phyloP scores from a whole-genome alignment of 805 yeast genomes.

The Kodamaea sagamina region DNA sequence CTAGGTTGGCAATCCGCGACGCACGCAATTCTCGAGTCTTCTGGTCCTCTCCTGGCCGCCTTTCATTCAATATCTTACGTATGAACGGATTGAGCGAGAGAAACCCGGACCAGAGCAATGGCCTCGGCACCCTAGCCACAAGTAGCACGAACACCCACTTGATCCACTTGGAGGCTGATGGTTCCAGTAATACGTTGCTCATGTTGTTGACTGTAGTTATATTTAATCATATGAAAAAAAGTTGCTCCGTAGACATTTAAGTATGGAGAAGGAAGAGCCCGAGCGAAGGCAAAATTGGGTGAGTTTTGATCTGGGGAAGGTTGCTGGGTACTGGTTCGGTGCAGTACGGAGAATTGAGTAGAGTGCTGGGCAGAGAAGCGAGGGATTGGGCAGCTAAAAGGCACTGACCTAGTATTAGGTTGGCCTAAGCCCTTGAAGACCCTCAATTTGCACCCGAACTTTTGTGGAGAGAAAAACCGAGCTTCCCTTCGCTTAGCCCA shows the following conservation, averaged over 20 bases:
- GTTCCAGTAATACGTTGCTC: conserved; percentile 11
- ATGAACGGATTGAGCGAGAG: conserved; percentile 35
- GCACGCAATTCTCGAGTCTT: conserved; percentile 19
- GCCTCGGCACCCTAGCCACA: conserved; percentile 25
- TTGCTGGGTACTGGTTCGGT: too few relatives aligned
- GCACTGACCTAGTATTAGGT: too few relatives aligned
- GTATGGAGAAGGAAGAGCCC: too few relatives aligned
- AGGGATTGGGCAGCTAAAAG: too few relatives aligned
- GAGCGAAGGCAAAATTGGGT: too few relatives aligned
- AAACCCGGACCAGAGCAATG: conserved; percentile 33
- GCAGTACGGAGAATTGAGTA: too few relatives aligned
- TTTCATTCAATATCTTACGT: conserved; percentile 3
- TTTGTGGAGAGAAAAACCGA: too few relatives aligned
- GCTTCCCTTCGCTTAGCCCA: too few relatives aligned
- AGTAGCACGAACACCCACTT: conserved; percentile 31
- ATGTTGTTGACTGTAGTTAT: not conserved
- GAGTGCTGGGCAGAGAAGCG: too few relatives aligned
- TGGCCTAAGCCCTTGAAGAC: conserved; percentile 4
- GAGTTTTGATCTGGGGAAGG: too few relatives aligned
- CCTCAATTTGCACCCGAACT: not conserved
- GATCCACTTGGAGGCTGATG: conserved; percentile 25
- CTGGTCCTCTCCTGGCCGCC: conserved; percentile 4
- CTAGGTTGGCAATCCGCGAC: conserved; percentile 25
- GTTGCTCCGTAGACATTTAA: not conserved
- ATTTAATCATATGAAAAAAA: conserved; percentile 4